Evolutionary conservation across 495 filamentous ascomycete species (phyloP), one percentile per base, ranked within the genome.

Genomic region (Margaritispora aquatica): DNA sequence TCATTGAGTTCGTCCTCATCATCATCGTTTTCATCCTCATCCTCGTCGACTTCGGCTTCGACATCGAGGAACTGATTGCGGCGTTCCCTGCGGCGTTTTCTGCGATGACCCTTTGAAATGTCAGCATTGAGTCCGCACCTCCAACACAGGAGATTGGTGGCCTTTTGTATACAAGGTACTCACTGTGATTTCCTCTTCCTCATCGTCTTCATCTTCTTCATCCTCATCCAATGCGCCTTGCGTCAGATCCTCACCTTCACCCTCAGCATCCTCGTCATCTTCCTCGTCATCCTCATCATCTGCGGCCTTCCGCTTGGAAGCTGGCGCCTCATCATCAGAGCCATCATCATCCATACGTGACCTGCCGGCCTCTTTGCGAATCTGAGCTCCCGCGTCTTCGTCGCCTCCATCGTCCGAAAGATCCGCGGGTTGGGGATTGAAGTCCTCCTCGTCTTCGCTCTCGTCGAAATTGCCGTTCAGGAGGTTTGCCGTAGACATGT

Each of bases 21-120:
- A 51, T 87, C 90, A 54, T 91, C 90, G 59, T 84, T 87, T 51
- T 96, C 93, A 56, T 97, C 93, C 50, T 98, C 93, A 55, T 89
- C 76, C 27, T 89, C 93, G 62, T 96, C 93, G 57, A 97, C 93
- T 73, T 96, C 94, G 67, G 93, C 93, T 76, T 97, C 94, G 61
- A 89, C 88, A 80, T 98, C 94, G 73, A 98, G 80, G 83, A 96
- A 97, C 51, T 84, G 80, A 61, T 88, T 86, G 54, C 88, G 80
- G 55, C 78, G 80, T 61, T 86, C 83, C 57, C 77, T 74, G 68
- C 82, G 84, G 48, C 92, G 88, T 70, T 97, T 97, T 60, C 84
- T 79, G 46, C 88, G 87, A 63, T 85, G 89, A 63, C 81, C 80
- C 88, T 94, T 29, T 1, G 44, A 55, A 2, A 3, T n/a, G 38